Conservation (phyloP, 2,329 filamentous ascomycete species). For the Cladophialophora yegresii region DNA sequence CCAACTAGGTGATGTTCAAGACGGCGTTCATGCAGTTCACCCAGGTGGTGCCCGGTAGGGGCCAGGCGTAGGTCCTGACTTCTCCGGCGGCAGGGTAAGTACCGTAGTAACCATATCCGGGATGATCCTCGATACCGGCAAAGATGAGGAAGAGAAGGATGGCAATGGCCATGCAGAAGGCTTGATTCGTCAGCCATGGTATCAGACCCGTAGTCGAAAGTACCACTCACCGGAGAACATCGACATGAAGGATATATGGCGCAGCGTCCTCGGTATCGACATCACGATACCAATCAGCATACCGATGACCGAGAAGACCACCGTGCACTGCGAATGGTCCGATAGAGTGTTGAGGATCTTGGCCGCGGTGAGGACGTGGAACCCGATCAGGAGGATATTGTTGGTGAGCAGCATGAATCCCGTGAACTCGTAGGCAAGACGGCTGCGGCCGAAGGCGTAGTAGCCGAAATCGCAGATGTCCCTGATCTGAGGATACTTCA, state of each 20-base stretch:
- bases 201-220: slow-evolving; percentile 24
- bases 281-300: slow-evolving; percentile 52
- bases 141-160: slow-evolving; percentile 56
- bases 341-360: slow-evolving; percentile 54
- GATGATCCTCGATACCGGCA: slow-evolving; percentile 50
- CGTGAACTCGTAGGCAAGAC: slow-evolving; percentile 50
- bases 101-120: slow-evolving; percentile 51
- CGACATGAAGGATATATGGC: slow-evolving; percentile 55
- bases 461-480: slow-evolving; percentile 55
- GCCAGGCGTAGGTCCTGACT: slow-evolving; percentile 54
- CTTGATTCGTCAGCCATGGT: slow-evolving; percentile 28
- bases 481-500: slow-evolving; percentile 54
- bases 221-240: slow-evolving; percentile 56
- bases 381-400: slow-evolving; percentile 55
- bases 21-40: slow-evolving; percentile 54
- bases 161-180: slow-evolving; percentile 52
- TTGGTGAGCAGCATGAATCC: slow-evolving; percentile 54
- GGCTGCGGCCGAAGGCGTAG: slow-evolving; percentile 49
- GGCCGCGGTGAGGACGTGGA: slow-evolving; percentile 54
- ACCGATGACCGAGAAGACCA: slow-evolving; percentile 52
- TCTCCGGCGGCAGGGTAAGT: slow-evolving; percentile 48
- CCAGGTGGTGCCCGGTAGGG: slow-evolving; percentile 50
- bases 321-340: slow-evolving; percentile 53
- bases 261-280: slow-evolving; percentile 50
- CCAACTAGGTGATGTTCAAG: slow-evolving; percentile 47